Percentiles rank a stretch among this genome's conserved stretches.
These are phyloP conservation scores for Myxozyma sirexii DNA, from an alignment of 805 yeast species.

Conservation along the genomic window DNA sequence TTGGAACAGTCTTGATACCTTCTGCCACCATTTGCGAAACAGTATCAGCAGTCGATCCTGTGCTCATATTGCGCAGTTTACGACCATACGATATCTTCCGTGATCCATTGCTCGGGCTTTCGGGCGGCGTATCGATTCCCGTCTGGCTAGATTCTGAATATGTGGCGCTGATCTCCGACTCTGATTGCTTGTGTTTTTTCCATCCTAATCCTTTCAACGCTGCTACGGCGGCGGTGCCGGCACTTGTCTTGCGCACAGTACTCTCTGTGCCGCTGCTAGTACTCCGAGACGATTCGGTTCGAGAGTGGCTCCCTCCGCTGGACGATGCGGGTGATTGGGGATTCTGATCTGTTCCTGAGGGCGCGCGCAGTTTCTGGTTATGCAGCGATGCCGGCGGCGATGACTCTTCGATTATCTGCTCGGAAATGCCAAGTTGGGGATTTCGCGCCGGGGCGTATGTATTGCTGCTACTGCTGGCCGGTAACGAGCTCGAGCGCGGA, in stretches of 20 bases:
- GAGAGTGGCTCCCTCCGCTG: background rate
- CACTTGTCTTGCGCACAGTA: conserved; percentile 1
- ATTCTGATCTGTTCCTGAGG: background rate
- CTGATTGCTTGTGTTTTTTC: conserved; percentile 6
- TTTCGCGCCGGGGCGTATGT: background rate
- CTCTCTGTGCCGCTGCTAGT: background rate
- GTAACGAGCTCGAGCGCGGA: background rate
- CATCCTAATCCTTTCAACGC: conserved; percentile 5
- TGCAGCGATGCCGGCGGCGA: background rate
- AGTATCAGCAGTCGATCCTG: background rate
- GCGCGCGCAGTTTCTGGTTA: background rate
- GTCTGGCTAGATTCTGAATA: background rate
- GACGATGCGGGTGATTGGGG: conserved; percentile 1
- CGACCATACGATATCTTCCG: background rate
- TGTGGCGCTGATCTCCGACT: background rate
- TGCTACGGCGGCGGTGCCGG: background rate
- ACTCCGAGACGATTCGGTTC: background rate
- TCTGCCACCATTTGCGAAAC: conserved; percentile 1
- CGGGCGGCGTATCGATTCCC: background rate
- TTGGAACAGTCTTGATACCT: background rate
- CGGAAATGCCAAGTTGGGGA: background rate
- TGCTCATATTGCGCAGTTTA: background rate
- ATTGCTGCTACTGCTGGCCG: background rate
- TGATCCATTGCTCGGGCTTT: background rate
- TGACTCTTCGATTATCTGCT: conserved; percentile 2